Evolutionary conservation across 352 stramenopile species (phyloP).

Genomic region (Pythium chondricola): DNA sequence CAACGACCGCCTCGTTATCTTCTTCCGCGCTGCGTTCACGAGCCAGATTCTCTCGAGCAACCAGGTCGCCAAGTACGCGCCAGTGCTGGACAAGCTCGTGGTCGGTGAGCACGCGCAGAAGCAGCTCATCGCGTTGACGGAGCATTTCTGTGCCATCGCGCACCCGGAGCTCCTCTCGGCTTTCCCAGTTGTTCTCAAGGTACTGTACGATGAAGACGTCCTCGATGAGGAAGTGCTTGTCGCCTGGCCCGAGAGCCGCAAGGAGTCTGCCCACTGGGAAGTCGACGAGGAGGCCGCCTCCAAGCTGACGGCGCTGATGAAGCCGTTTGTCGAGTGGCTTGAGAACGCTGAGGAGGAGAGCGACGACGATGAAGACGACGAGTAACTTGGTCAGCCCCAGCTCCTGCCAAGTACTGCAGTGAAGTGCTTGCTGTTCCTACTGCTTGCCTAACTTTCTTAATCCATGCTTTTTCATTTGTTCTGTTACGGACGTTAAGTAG

Average conservation of each 20-base stretch:
- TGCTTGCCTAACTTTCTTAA: not conserved
- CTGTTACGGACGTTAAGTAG: not conserved
- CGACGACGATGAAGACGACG: conserved; percentile 58
- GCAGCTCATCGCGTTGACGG: conserved; percentile 89
- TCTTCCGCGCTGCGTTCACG: conserved; percentile 87
- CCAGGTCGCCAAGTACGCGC: conserved; percentile 83
- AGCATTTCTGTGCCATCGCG: conserved; percentile 89
- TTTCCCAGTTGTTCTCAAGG: conserved; percentile 95
- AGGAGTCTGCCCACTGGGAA: conserved; percentile 83
- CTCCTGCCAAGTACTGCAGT: too few species aligned
- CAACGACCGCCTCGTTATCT: conserved; percentile 93
- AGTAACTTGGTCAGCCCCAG: conserved; percentile 21
- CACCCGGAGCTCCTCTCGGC: conserved; percentile 61
- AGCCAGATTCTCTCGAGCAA: conserved; percentile 90
- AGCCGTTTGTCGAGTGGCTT: conserved; percentile 96
- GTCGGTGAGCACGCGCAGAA: conserved; percentile 87
- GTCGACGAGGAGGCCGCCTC: conserved; percentile 84
- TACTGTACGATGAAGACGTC: conserved; percentile 95
- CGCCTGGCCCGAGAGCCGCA: conserved; percentile 85
- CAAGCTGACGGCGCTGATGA: conserved; percentile 80
- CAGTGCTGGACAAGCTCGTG: conserved; percentile 81
- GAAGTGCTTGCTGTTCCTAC: not conserved
- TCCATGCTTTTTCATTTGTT: not conserved
- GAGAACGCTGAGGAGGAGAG: conserved; percentile 94
- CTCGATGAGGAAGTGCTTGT: conserved; percentile 95